Evolutionary conservation across 2,329 filamentous ascomycete genomes (phyloP).

Genomic region (Microdochium bolleyi): DNA sequence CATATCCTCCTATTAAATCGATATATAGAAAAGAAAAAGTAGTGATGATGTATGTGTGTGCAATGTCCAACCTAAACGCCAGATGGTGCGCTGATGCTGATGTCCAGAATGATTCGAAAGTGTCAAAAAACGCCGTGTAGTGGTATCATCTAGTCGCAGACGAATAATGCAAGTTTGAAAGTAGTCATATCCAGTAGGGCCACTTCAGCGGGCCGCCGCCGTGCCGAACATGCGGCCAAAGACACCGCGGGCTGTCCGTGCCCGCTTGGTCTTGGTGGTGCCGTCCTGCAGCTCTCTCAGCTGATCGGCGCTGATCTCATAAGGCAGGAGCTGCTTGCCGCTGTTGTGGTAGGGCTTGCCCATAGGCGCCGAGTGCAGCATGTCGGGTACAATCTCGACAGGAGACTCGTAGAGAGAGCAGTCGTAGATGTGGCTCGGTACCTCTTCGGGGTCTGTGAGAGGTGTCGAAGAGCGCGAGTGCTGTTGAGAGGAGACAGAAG

Average conservation of each 20-base stretch:
- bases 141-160: neutral
- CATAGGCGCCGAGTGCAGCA: constrained; percentile 28
- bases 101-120: neutral
- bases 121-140: neutral
- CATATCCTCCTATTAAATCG: neutral
- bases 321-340: constrained; percentile 34
- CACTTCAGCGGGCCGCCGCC: neutral
- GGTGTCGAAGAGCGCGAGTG: constrained; percentile 44
- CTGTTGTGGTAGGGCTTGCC: constrained; percentile 15
- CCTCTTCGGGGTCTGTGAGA: constrained; percentile 32
- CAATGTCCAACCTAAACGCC: neutral
- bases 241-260: constrained; percentile 38
- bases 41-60: neutral
- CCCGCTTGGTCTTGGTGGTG: constrained; percentile 37
- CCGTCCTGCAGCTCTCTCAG: constrained; percentile 40
- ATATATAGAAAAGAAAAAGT: neutral
- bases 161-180: neutral
- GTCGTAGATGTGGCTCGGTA: constrained; percentile 28
- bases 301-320: constrained; percentile 47
- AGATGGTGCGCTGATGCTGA: neutral
- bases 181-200: neutral
- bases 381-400: constrained; percentile 33
- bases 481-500: constrained; percentile 35
- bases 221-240: constrained; percentile 45
- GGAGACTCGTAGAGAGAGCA: constrained; percentile 42